Evolutionary conservation across 805 yeast genomes (phyloP).

Genomic region (Yarrowia deformans): DNA sequence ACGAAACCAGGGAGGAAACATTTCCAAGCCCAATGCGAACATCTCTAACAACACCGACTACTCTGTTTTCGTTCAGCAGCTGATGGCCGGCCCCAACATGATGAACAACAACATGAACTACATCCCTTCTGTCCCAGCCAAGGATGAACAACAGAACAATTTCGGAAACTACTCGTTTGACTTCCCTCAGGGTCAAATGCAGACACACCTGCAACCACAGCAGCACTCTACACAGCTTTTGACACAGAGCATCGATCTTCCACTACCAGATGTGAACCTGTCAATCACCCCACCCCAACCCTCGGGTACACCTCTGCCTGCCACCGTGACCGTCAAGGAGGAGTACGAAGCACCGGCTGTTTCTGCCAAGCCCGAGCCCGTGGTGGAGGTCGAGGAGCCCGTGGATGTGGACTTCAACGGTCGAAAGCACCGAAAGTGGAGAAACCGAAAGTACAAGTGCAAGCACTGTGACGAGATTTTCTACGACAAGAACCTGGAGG

Average conservation of each 20-base stretch:
- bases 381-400: slow-evolving; percentile 4
- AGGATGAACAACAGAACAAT: slow-evolving; percentile 5
- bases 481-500: slow-evolving; percentile 42
- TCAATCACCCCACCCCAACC: slow-evolving; percentile 37
- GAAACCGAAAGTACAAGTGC: slow-evolving; percentile 43
- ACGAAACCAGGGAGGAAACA: neutral
- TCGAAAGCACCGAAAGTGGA: slow-evolving; percentile 43
- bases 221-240: slow-evolving; percentile 2
- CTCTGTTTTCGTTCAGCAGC: slow-evolving; percentile 25
- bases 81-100: neutral
- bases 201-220: slow-evolving; percentile 5
- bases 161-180: slow-evolving; percentile 28
- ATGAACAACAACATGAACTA: neutral
- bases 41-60: slow-evolving; percentile 6
- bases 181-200: slow-evolving; percentile 4
- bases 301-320: slow-evolving; percentile 2
- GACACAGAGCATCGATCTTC: slow-evolving; percentile 19
- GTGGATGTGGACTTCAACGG: slow-evolving; percentile 43
- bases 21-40: neutral
- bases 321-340: slow-evolving; percentile 24
- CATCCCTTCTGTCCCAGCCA: neutral
- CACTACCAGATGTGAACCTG: slow-evolving; percentile 24
- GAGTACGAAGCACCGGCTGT: slow-evolving; percentile 6
- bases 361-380: neutral
- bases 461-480: slow-evolving; percentile 42